Evolutionary conservation across 345 rosid genomes (phyloP), one percentile per base, ranked within the genome.

Genomic region (Citrus cavaleriei): DNA sequence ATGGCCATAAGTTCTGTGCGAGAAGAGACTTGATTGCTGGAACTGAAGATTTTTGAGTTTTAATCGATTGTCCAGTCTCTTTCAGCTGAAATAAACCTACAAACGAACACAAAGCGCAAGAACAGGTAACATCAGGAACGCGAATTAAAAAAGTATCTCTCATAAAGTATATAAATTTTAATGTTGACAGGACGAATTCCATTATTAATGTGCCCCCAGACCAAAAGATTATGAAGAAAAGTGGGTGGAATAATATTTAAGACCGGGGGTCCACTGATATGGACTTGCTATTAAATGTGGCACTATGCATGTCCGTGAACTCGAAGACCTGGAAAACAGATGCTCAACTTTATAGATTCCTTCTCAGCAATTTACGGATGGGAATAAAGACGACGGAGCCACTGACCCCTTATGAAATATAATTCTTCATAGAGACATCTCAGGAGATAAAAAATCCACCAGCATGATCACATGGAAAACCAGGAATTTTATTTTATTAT

Each of bases 11-110:
- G 57, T 83, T 88, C 72, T 80, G 90, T 21, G 74, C 67, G 68
- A 85, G 59, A 57, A 68, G n/a, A 21, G 84, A 79, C 35, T 84
- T 91, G 22, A 78, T 28, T 1, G 81, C 74, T 1, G 72, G 76
- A 24, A 72, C 76, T 59, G 78, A 59, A 37, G 70, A 58, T 75
- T 81, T 85, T 7, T 69, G 81, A 0, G 82, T 37, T 51, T 78
- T 62, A 40, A 77, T 62, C 30, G 46, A 38, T 68, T 28, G 85
- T 70, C 77, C 32, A 30, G 87, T 71, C 10, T 84, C 85, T 84
- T 86, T 92, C 76, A 90, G 80, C 78, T 89, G 89, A 63, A 90
- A 74, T 58, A 95, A 88, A 74, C 89, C 98, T 95, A 72, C 72
- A 74, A 46, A 65, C 2, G 22, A 55, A 10, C 67, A 72, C 27